These are phyloP conservation scores for Chamaenerion angustifolium DNA, from an alignment of 345 rosid genomes.

Conservation along the genomic window DNA sequence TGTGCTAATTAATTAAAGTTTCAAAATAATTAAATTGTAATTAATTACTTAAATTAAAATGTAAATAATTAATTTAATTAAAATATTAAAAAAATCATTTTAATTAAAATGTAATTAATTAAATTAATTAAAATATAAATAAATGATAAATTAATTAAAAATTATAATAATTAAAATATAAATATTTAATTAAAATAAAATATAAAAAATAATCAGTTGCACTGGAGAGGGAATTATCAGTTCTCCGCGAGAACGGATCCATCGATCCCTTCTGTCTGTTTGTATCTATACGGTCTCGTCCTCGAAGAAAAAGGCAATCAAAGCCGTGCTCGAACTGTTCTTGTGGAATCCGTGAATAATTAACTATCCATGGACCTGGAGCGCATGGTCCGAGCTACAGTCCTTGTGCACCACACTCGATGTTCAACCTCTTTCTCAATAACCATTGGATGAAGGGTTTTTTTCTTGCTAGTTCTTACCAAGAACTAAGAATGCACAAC, in stretches of 20 bases:
- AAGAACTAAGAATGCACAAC: slow-evolving; percentile 79
- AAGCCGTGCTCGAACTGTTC: slow-evolving; percentile 51
- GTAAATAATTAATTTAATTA: no score
- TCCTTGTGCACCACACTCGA: slow-evolving; percentile 62
- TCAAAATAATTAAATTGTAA: no score
- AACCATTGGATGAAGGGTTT: slow-evolving; percentile 98
- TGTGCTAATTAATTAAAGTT: no score
- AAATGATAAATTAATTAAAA: no score
- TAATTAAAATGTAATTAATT: no score
- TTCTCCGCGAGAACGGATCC: slow-evolving; percentile 47
- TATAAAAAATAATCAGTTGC: slow-evolving; percentile 60
- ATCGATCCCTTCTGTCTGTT: slow-evolving; percentile 79
- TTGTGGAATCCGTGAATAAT: slow-evolving; percentile 89
- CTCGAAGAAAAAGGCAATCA: slow-evolving; percentile 84
- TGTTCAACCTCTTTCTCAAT: slow-evolving; percentile 47
- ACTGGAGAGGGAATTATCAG: slow-evolving; percentile 70
- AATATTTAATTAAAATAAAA: no score
- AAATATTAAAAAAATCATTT: no score
- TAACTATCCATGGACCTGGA: slow-evolving; percentile 98
- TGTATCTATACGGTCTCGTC: slow-evolving; percentile 77
- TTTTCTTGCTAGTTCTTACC: slow-evolving; percentile 75
- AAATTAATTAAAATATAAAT: no score
- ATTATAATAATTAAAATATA: no score
- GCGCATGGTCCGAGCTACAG: slow-evolving; percentile 91
- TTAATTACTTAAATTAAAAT: no score